Evolutionary conservation across 495 filamentous ascomycete species (phyloP), one percentile per base, ranked within the genome.

Genomic region (Aspergillus conjunctus): DNA sequence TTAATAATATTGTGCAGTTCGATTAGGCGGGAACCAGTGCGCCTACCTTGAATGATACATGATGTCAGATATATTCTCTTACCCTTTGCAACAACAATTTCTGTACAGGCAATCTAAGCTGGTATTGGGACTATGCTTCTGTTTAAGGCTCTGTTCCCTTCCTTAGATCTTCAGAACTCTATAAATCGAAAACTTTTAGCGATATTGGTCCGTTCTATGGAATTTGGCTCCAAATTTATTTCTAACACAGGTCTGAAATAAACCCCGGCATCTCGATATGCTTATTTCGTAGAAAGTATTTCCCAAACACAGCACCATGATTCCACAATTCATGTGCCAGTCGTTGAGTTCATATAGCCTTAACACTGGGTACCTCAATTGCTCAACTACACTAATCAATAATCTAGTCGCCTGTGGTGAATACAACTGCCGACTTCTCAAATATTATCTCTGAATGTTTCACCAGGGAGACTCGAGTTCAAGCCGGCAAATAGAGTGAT

Each of bases 1-100:
- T 60, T 37, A 64, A 51, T 26, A 31, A 39, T 49, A n/a, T 43
- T 17, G 31, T 60, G 12, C 46, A 79, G 74, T 79, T 79, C 64
- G 76, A 78, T 66, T 78, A 74, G 72, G 59, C 66, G 41, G 43
- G 45, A 54, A 59, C 65, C 61, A 61, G 55, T 30, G 56, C 66
- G n/a, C 43, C 32, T 53, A 56, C 60, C 15, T 50, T 58, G 50
- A 63, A 70, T 65, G 60, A 63, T 52, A 46, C 54, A 41, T 54
- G 20, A 48, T 43, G 49, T 59, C 53, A 63, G 61, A 22, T 17
- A 48, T 48, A 41, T 57, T 49, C 51, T 63, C 39, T 49, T 60
- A 48, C 60, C 58, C 58, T 62, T 59, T 57, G 62, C 58, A 55
- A 26, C 26, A 5, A 26, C 66, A 56, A 51, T 39, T 63, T 41